Base-by-base conservation (phyloP, 2,329 filamentous ascomycete species). In the Fusarium paranaense region DNA sequence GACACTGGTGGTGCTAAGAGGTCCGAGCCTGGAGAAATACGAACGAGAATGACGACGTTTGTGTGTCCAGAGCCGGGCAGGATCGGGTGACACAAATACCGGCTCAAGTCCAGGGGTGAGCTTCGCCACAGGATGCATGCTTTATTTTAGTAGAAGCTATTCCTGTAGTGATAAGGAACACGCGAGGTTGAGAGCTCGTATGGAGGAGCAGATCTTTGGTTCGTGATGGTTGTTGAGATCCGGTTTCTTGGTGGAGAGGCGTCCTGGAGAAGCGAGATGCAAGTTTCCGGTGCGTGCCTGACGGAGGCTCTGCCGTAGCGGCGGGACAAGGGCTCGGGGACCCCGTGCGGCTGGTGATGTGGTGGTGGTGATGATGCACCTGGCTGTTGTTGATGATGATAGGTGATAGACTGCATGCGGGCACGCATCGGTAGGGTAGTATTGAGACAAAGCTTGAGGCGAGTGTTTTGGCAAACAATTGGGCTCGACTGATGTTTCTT, bases 341-440 rank as follows among this genome's bases (percentile, higher is more conserved):
- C 74, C 38, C 76, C 76, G 76, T 78, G 65, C 67, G 72, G 72
- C 67, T 69, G 74, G 65, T 68, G 54, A 37, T 59, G 38, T 67
- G 59, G 14, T 57, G 68, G 45, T 64, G 62, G 61, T 57, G 64
- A 57, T 71, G 20, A 65, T 60, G 54, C 47, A 52, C 27, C 27
- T 32, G 47, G 27, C 47, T 52, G 64, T 67, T 59, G 69, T 58
- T 69, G 62, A 56, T 56, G 50, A 54, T 64, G 61, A 70, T 56
- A 35, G 27, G 58, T 65, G 72, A 69, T 62, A 69, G 42, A 35
- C 16, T 22, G 32, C 25, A 45, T 62, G 40, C 25, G 35, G 61
- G 37, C 40, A 37, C 11, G 32, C 45, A 58, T 52, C 11, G 27
- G 47, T 30, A 58, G 58, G 62, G 42, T 50, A 38, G 59, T 25